Evolutionary conservation across 164 flowering plant species (phyloP).

Genomic region (Nymphaea thermarum): DNA sequence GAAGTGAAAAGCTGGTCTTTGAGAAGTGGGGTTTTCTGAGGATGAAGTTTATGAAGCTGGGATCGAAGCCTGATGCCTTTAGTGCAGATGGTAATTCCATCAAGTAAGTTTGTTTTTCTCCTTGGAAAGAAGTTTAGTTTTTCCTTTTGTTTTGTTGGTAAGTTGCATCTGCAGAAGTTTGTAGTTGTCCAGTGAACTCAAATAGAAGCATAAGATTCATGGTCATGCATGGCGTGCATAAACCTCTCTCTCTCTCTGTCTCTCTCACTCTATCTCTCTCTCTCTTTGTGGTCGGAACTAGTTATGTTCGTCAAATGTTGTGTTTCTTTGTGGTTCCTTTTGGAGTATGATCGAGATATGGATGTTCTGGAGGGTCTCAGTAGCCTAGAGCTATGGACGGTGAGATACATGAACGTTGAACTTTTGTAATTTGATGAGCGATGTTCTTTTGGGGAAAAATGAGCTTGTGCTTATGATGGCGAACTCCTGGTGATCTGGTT

Average conservation of each 20-base stretch:
- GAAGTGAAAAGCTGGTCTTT: background rate
- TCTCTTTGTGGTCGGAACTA: background rate
- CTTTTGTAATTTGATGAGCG: background rate
- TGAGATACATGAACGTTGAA: background rate
- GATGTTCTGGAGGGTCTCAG: background rate
- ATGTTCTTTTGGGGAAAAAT: background rate
- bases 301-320: background rate
- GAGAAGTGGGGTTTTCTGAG: conserved; percentile 6
- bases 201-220: background rate
- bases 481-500: background rate
- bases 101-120: conserved; percentile 22
- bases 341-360: background rate
- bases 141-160: background rate
- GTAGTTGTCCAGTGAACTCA: background rate
- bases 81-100: conserved; percentile 42
- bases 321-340: background rate
- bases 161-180: background rate
- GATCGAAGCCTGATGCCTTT: conserved; percentile 70
- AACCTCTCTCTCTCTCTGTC: background rate
- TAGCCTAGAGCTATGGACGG: too few relatives aligned
- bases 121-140: background rate
- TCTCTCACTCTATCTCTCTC: too few relatives aligned
- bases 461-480: background rate
- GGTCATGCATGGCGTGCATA: background rate
- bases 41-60: conserved; percentile 88